These are phyloP conservation scores for Boletus tylopilopsis DNA, from an alignment of 768 basidiomycete genomes.

Conservation along the genomic window DNA sequence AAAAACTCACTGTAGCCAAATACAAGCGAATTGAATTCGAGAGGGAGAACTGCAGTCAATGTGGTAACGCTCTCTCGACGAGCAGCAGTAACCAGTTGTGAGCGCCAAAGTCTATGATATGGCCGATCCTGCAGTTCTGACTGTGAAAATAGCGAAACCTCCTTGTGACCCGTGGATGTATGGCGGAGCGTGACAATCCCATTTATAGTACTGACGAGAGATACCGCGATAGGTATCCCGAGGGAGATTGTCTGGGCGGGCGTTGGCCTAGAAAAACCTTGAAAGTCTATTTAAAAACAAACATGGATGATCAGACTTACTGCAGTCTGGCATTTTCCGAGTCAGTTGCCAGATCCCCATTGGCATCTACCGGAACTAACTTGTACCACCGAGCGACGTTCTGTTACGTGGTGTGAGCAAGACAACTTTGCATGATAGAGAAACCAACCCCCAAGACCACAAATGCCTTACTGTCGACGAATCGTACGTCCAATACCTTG, in stretches of 20 bases:
- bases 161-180: constrained; percentile 17
- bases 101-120: constrained; percentile 21
- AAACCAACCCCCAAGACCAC: constrained; percentile 26
- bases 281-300: constrained; percentile 5
- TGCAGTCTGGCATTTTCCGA: constrained; percentile 13
- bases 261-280: constrained; percentile 10
- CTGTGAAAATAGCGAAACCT: constrained; percentile 13
- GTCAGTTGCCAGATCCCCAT: constrained; percentile 6
- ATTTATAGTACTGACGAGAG: constrained; percentile 7
- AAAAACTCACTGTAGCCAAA: constrained; percentile 57
- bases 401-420: constrained; percentile 10
- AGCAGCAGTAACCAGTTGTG: constrained; percentile 3
- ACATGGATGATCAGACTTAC: constrained; percentile 9
- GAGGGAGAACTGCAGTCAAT: constrained; percentile 45
- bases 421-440: neutral
- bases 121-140: constrained; percentile 5
- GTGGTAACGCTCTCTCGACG: constrained; percentile 4
- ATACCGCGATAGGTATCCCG: neutral
- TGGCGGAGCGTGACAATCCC: constrained; percentile 19
- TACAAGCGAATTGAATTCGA: constrained; percentile 56
- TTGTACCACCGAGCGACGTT: constrained; percentile 20
- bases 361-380: constrained; percentile 7
- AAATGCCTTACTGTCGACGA: constrained; percentile 21
- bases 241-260: constrained; percentile 10
- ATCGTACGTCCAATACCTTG: constrained; percentile 19